Conservation (phyloP, 805 yeast genomes). For the Yarrowia sp. region DNA sequence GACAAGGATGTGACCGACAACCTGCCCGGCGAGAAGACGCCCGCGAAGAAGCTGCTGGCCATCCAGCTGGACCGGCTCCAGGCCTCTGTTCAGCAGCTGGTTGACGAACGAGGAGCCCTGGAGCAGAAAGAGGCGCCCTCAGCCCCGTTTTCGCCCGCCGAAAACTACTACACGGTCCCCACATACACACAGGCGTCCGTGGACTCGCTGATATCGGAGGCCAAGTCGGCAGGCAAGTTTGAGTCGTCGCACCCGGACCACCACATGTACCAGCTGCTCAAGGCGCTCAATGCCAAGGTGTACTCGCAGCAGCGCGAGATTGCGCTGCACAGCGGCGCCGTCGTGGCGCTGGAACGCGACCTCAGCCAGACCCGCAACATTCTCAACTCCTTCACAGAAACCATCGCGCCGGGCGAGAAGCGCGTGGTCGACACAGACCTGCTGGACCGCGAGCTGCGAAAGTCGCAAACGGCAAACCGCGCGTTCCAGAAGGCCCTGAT, state of each 20-base stretch:
- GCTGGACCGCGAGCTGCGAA: conserved; percentile 41
- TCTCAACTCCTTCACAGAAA: conserved; percentile 38
- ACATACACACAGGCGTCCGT: conserved; percentile 22
- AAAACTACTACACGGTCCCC: conserved; percentile 2
- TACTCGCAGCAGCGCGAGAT: conserved; percentile 41
- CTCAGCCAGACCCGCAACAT: conserved; percentile 39
- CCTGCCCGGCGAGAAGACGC: conserved; percentile 33
- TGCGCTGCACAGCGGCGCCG: conserved; percentile 39
- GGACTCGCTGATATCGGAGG: conserved; percentile 16
- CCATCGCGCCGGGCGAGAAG: conserved; percentile 36
- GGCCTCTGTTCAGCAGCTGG: conserved; percentile 31
- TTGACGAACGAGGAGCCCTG: conserved; percentile 29
- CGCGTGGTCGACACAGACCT: conserved; percentile 37
- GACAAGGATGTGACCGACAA: conserved; percentile 13
- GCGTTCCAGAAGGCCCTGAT: conserved; percentile 66
- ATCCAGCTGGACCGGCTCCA: conserved; percentile 29
- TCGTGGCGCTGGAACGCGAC: conserved; percentile 38
- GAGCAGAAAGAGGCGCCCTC: conserved; percentile 32
- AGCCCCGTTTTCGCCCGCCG: background rate
- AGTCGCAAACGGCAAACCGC: conserved; percentile 55
- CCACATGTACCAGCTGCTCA: conserved; percentile 25
- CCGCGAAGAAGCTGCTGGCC: conserved; percentile 31
- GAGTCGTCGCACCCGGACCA: conserved; percentile 25
- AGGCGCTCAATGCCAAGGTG: conserved; percentile 36
- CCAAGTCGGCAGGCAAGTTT: conserved; percentile 23